Conservation (phyloP, 306 rosid species). For the Quercus dentata region DNA sequence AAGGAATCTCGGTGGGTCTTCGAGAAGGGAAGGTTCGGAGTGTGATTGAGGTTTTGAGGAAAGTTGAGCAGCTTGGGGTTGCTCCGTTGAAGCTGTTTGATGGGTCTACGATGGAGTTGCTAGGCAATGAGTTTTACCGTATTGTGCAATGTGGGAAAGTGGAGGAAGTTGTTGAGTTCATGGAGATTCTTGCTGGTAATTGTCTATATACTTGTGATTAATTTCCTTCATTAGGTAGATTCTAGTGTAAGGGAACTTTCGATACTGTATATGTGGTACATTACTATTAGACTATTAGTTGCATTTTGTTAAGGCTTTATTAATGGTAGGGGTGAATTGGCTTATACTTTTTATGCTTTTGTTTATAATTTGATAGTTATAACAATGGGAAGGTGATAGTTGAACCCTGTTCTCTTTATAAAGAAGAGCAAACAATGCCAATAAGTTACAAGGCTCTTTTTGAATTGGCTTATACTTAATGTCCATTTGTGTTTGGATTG, state of each 20-base stretch:
- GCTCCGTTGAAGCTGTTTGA: conserved; percentile 44
- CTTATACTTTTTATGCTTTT: too few relatives aligned
- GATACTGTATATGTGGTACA: too few relatives aligned
- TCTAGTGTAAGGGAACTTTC: background rate
- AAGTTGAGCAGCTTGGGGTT: conserved; percentile 38
- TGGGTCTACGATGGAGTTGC: conserved; percentile 37
- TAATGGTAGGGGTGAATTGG: too few relatives aligned
- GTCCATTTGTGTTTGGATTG: too few relatives aligned
- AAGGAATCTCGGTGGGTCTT: conserved; percentile 41
- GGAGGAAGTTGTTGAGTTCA: conserved; percentile 63
- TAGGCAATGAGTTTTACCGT: conserved; percentile 44
- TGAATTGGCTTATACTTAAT: too few relatives aligned
- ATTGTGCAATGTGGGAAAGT: conserved; percentile 41
- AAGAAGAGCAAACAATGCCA: too few relatives aligned
- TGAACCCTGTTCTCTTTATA: too few relatives aligned
- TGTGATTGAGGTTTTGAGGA: conserved; percentile 40
- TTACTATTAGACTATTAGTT: too few relatives aligned
- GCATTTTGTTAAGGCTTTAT: too few relatives aligned
- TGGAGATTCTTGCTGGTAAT: conserved; percentile 84
- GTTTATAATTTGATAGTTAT: too few relatives aligned
- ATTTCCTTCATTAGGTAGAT: background rate
- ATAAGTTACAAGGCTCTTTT: too few relatives aligned
- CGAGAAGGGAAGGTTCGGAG: conserved; percentile 39
- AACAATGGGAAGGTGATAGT: too few relatives aligned
- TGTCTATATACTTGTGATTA: background rate